A percentile compares a stretch with the other conserved stretches of the same genome.
Evolutionary conservation across 2,329 filamentous ascomycete species (phyloP).

Genomic region (Aaosphaeria pasadenensis): DNA sequence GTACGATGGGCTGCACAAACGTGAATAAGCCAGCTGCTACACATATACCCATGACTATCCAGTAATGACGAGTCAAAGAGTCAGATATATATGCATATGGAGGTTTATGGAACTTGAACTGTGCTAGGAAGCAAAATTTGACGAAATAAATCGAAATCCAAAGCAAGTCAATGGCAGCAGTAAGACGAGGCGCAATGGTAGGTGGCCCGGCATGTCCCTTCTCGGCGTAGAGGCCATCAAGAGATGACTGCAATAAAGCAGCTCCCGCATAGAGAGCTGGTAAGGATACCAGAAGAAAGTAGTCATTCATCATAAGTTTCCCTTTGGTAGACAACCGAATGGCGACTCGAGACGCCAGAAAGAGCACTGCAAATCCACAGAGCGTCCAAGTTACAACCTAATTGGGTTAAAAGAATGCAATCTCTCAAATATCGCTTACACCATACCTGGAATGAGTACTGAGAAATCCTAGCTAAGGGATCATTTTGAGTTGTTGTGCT

Average conservation of each 20-base stretch:
- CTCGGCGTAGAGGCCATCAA: constrained; percentile 7
- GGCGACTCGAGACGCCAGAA: constrained; percentile 9
- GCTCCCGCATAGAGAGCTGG: constrained; percentile 9
- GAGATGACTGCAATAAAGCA: constrained; percentile 7
- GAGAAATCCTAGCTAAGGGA: too few species aligned
- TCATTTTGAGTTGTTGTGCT: too few species aligned
- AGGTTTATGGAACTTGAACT: constrained; percentile 14
- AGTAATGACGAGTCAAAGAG: constrained; percentile 11
- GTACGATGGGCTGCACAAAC: constrained; percentile 9
- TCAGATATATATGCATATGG: constrained; percentile 13
- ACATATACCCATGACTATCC: constrained; percentile 7
- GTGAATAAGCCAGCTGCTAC: constrained; percentile 7
- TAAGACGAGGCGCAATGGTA: constrained; percentile 3
- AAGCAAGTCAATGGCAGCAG: constrained; percentile 12
- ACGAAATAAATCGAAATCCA: constrained; percentile 14
- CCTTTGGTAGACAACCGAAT: constrained; percentile 12
- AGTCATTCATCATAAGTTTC: constrained; percentile 10
- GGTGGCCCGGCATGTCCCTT: neutral
- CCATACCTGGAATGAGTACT: too few species aligned
- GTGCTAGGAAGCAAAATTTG: constrained; percentile 13
- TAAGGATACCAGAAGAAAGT: constrained; percentile 11
- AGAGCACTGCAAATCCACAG: constrained; percentile 4
- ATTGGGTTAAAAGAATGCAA: too few species aligned
- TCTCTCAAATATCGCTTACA: too few species aligned
- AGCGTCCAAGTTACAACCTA: constrained; percentile 8